Evolutionary conservation across 2,329 filamentous ascomycete genomes (phyloP).

Genomic region (Tolypocladium ovalisporum): DNA sequence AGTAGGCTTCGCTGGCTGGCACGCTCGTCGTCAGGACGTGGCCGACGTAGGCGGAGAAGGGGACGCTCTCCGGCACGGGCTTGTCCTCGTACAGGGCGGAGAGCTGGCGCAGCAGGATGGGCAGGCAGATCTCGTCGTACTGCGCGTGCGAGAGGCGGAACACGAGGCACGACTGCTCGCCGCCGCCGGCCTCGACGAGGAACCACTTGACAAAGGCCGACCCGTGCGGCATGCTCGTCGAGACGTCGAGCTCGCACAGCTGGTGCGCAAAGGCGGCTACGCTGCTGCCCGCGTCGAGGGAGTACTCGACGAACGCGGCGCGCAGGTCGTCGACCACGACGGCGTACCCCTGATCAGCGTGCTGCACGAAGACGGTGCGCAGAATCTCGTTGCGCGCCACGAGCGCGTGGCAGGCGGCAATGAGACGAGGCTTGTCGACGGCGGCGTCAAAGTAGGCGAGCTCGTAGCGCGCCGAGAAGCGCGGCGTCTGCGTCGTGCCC

Average conservation of each 20-base stretch:
- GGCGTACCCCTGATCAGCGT: slow-evolving; percentile 37
- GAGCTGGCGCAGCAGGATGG: slow-evolving; percentile 49
- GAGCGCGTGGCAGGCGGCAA: slow-evolving; percentile 40
- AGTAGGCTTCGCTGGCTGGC: slow-evolving; percentile 46
- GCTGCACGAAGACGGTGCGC: slow-evolving; percentile 52
- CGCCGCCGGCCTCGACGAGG: slow-evolving; percentile 27
- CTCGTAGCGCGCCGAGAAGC: slow-evolving; percentile 54
- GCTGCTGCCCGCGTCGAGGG: slow-evolving; percentile 29
- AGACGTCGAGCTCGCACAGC: slow-evolving; percentile 44
- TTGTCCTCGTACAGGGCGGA: slow-evolving; percentile 31
- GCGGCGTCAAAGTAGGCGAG: slow-evolving; percentile 47
- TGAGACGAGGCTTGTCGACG: slow-evolving; percentile 37
- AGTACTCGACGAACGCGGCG: slow-evolving; percentile 38
- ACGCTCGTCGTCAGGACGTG: slow-evolving; percentile 28
- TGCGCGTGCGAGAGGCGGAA: slow-evolving; percentile 59
- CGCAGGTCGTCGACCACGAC: slow-evolving; percentile 46
- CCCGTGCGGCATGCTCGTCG: slow-evolving; percentile 44
- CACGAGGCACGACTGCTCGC: slow-evolving; percentile 30
- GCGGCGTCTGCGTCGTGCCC: slow-evolving; percentile 44
- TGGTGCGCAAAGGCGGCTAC: slow-evolving; percentile 39
- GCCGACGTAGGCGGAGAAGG: slow-evolving; percentile 35
- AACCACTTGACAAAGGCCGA: slow-evolving; percentile 52
- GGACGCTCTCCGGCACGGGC: slow-evolving; percentile 19
- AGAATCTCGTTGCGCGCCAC: slow-evolving; percentile 53
- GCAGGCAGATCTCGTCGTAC: slow-evolving; percentile 58